These are phyloP conservation scores for Orbilia quercus DNA, from an alignment of 2,329 filamentous ascomycete genomes.

Conservation along the genomic window DNA sequence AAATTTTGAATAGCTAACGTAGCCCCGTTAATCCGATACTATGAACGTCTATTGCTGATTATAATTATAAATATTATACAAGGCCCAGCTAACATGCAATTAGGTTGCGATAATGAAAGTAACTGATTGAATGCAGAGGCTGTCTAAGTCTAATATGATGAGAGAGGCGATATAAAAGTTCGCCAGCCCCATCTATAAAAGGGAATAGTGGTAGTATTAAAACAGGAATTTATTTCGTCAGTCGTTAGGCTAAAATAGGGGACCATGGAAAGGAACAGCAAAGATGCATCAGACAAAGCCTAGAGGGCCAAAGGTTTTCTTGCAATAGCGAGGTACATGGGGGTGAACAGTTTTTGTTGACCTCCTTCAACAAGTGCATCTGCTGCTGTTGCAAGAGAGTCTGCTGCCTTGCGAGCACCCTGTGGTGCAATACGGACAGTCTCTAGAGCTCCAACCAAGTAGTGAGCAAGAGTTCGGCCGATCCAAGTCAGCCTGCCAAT, in stretches of 20 bases:
- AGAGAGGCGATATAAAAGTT: not conserved
- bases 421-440: conserved; percentile 77
- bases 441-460: conserved; percentile 81
- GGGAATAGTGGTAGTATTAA: conserved; percentile 9
- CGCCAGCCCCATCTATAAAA: not conserved
- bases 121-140: too few species aligned
- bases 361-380: conserved; percentile 89
- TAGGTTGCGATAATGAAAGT: too few species aligned
- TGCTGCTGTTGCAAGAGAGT: conserved; percentile 82
- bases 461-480: conserved; percentile 80
- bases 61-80: conserved; percentile 1
- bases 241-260: conserved; percentile 12
- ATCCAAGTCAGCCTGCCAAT: conserved; percentile 89
- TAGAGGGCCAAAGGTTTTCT: conserved; percentile 74
- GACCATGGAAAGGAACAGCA: conserved; percentile 2
- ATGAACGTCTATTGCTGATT: too few species aligned
- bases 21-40: too few species aligned
- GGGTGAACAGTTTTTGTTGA: conserved; percentile 88
- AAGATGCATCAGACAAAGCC: conserved; percentile 9
- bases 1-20: too few species aligned
- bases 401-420: conserved; percentile 94
- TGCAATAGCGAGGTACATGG: conserved; percentile 97
- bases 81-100: not conserved
- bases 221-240: conserved; percentile 6
- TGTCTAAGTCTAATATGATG: not conserved